Conservation (phyloP, 179 eudicot species). For the Heliamphora pulchella region DNA sequence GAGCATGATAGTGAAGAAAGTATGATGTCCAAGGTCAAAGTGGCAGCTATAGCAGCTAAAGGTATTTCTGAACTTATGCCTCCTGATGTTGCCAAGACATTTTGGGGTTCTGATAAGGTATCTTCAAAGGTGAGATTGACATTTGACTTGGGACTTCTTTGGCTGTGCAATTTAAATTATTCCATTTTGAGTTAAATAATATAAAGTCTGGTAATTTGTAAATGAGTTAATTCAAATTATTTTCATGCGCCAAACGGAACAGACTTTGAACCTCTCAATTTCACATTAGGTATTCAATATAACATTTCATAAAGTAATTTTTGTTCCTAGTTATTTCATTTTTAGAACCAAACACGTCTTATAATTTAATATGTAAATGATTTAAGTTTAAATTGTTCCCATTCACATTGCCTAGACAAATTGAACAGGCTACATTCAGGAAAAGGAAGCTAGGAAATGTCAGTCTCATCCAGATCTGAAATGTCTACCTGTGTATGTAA, state of each 20-base stretch:
- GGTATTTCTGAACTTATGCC: conserved; percentile 88
- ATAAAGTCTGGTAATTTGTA: background rate
- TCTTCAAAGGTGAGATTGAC: conserved; percentile 62
- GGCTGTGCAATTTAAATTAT: background rate
- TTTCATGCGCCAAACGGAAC: background rate
- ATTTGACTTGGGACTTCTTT: background rate
- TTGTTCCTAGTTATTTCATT: background rate
- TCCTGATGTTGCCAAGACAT: conserved; percentile 85
- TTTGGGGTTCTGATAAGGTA: conserved; percentile 54
- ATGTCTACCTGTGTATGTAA: background rate
- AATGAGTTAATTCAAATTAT: background rate
- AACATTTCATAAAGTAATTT: background rate
- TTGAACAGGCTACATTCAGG: background rate
- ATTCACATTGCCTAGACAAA: background rate
- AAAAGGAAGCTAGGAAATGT: background rate
- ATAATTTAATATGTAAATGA: background rate
- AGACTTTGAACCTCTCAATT: background rate
- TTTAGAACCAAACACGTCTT: background rate
- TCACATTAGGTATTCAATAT: background rate
- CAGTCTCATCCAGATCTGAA: background rate
- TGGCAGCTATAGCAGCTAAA: conserved; percentile 61
- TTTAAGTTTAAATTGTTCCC: background rate
- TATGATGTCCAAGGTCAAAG: conserved; percentile 42
- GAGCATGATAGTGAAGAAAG: conserved; percentile 43
- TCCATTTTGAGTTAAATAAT: background rate